Evolutionary conservation across 768 basidiomycete genomes (phyloP).

Genomic region (Amanita fuliginea): DNA sequence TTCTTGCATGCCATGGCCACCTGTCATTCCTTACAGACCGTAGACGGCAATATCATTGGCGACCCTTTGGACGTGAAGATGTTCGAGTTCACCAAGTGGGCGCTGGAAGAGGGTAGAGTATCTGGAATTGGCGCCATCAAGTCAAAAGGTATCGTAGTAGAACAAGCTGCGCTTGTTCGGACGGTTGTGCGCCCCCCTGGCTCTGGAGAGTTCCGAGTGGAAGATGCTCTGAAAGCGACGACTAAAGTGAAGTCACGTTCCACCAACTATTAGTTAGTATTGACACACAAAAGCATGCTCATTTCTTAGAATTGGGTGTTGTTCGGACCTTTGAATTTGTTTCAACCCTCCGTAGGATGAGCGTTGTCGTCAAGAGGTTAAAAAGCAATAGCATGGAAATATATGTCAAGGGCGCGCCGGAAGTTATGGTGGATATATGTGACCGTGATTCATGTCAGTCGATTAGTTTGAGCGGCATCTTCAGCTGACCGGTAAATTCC

Average conservation of each 20-base stretch:
- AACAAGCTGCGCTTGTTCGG: constrained; percentile 87
- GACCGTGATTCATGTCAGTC: constrained; percentile 80
- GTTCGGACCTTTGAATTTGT: constrained; percentile 96
- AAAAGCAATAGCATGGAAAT: constrained; percentile 95
- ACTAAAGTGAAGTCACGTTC: constrained; percentile 44
- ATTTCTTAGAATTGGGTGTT: constrained; percentile 95
- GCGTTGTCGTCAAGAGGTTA: constrained; percentile 91
- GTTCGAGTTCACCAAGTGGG: constrained; percentile 97
- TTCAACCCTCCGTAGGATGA: constrained; percentile 89
- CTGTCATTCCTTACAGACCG: constrained; percentile 89
- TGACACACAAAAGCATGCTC: constrained; percentile 57
- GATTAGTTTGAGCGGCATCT: neutral
- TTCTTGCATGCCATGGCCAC: constrained; percentile 91
- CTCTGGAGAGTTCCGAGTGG: constrained; percentile 79
- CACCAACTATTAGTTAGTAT: neutral
- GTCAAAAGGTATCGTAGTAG: constrained; percentile 43
- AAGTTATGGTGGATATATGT: constrained; percentile 95
- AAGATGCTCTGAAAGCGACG: constrained; percentile 84
- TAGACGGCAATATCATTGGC: constrained; percentile 81
- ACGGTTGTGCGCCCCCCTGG: constrained; percentile 94
- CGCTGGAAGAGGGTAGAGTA: constrained; percentile 80
- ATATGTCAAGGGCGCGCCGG: constrained; percentile 98
- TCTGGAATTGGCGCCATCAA: constrained; percentile 65
- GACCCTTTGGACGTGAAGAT: constrained; percentile 97
- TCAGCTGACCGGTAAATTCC: neutral